Conservation (phyloP, 2,329 filamentous ascomycete species). For the Trichoderma sp. region DNA sequence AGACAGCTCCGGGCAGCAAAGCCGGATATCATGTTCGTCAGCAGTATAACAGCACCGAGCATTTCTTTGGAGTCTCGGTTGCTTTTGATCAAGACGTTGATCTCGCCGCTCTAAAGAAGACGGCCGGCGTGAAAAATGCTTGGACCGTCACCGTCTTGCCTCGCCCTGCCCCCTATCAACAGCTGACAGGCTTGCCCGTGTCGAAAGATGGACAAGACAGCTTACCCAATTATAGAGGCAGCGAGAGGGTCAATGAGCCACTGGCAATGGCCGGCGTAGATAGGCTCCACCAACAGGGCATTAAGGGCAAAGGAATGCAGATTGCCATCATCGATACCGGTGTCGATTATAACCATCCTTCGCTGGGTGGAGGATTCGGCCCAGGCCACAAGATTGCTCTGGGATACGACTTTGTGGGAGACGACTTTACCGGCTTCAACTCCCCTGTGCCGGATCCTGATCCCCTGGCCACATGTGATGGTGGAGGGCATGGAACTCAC, state of each 20-base stretch:
- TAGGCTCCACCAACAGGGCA: constrained; percentile 24
- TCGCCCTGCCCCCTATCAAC: background rate
- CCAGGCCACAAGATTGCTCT: constrained; percentile 44
- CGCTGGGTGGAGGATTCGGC: constrained; percentile 62
- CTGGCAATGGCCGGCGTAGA: constrained; percentile 26
- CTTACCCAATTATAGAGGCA: background rate
- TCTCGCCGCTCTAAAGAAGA: background rate
- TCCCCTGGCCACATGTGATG: constrained; percentile 28
- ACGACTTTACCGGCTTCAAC: constrained; percentile 28
- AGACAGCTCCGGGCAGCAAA: background rate
- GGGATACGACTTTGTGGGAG: constrained; percentile 34
- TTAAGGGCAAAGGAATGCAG: constrained; percentile 27
- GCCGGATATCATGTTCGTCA: background rate
- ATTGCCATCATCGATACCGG: constrained; percentile 27
- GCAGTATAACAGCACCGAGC: constrained; percentile 6
- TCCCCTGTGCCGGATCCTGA: constrained; percentile 28
- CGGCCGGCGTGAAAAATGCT: constrained; percentile 17
- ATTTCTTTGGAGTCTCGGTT: constrained; percentile 13
- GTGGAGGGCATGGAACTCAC: constrained; percentile 31
- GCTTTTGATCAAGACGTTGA: background rate
- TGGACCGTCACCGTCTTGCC: background rate
- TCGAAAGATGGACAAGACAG: background rate
- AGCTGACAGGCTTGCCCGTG: background rate
- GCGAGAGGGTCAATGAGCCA: background rate
- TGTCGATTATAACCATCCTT: constrained; percentile 60